These are phyloP conservation scores for Eremomyces bilateralis DNA, from an alignment of 495 filamentous ascomycete species.

Conservation along the genomic window DNA sequence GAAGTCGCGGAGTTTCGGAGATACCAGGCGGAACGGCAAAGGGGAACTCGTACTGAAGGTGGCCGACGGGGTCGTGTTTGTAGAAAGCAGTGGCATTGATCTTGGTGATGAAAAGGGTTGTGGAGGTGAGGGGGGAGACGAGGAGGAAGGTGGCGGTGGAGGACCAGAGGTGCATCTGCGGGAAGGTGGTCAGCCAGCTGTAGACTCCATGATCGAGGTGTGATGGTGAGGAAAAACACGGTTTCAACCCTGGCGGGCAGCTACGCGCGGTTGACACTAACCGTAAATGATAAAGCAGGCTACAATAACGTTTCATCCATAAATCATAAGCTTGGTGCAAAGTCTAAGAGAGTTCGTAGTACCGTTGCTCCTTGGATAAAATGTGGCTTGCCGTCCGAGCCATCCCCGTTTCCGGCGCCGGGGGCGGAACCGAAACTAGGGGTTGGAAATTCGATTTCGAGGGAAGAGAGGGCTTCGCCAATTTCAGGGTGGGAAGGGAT, in stretches of 20 bases:
- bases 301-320: no score
- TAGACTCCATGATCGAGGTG: neutral
- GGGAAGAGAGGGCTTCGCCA: conserved; percentile 44
- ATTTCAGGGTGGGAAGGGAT: conserved; percentile 55
- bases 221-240: conserved; percentile 3
- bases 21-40: conserved; percentile 61
- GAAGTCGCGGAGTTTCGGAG: conserved; percentile 47
- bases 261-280: no score
- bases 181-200: neutral
- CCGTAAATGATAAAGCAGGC: neutral
- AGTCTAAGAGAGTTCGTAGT: conserved; percentile 12
- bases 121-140: conserved; percentile 49
- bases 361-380: conserved; percentile 78
- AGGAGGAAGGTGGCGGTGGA: conserved; percentile 74
- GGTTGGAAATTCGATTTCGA: conserved; percentile 44
- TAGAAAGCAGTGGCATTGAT: conserved; percentile 75
- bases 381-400: conserved; percentile 13
- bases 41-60: conserved; percentile 41
- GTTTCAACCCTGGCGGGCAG: no score
- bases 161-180: conserved; percentile 54
- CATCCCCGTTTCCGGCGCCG: conserved; percentile 16
- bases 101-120: conserved; percentile 48
- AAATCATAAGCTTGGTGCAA: no score
- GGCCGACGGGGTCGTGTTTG: conserved; percentile 52
- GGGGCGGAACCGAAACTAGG: conserved; percentile 37